Evolutionary conservation across 352 stramenopile species (phyloP).

Genomic region (Phytophthora pisi): DNA sequence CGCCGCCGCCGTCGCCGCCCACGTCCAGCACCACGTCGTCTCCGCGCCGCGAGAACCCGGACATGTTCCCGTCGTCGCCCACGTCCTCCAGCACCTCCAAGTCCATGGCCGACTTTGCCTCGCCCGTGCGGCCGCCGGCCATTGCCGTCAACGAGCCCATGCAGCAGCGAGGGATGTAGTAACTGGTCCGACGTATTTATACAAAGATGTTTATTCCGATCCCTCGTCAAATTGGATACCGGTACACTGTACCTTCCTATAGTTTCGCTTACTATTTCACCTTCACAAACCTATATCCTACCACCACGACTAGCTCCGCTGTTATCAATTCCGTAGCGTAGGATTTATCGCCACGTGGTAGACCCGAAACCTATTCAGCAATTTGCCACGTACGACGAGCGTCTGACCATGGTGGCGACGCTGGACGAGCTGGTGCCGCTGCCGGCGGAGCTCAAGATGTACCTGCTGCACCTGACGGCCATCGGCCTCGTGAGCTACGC

Average conservation of each 20-base stretch:
- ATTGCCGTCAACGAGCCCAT: constrained; percentile 28
- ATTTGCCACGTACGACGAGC: constrained; percentile 16
- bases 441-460: constrained; percentile 44
- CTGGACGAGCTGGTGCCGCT: constrained; percentile 30
- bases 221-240: neutral
- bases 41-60: constrained; percentile 22
- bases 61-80: constrained; percentile 28
- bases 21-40: constrained; percentile 46
- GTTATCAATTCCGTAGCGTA: neutral
- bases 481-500: constrained; percentile 68
- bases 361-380: constrained; percentile 13
- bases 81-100: constrained; percentile 30
- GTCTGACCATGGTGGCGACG: constrained; percentile 18
- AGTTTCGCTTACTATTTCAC: neutral
- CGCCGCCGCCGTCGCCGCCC: constrained; percentile 43
- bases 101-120: constrained; percentile 20
- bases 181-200: constrained; percentile 30
- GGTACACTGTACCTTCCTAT: neutral
- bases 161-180: constrained; percentile 22
- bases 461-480: constrained; percentile 52
- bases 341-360: neutral
- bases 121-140: constrained; percentile 12
- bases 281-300: neutral
- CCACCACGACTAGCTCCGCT: neutral
- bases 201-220: constrained; percentile 17